Conservation (phyloP, 768 basidiomycete species). For the Xanthoconium purpureum region DNA sequence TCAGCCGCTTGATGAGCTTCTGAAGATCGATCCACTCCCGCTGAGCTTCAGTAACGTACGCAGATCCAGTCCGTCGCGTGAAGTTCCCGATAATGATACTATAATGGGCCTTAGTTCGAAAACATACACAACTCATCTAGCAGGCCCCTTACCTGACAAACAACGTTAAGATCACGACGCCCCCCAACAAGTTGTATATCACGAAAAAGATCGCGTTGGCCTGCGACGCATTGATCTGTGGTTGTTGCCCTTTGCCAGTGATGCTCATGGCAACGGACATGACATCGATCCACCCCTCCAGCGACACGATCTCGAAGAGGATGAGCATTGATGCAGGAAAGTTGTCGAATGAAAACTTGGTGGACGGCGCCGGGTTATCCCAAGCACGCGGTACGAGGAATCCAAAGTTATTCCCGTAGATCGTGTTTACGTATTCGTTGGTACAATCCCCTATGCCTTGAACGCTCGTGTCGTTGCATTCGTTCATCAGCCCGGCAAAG, state of each 20-base stretch:
- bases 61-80: conserved; percentile 79
- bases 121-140: background rate
- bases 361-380: conserved; percentile 80
- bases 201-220: conserved; percentile 89
- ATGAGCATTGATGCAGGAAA: conserved; percentile 84
- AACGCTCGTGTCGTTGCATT: conserved; percentile 68
- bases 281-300: conserved; percentile 97
- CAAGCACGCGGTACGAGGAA: conserved; percentile 85
- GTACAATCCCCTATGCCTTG: conserved; percentile 62
- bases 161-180: conserved; percentile 82
- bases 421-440: conserved; percentile 67
- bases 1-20: conserved; percentile 82
- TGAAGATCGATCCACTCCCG: conserved; percentile 93
- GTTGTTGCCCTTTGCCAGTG: conserved; percentile 65
- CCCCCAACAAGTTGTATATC: conserved; percentile 88
- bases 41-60: conserved; percentile 82
- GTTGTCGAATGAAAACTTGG: conserved; percentile 84
- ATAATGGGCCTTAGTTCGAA: conserved; percentile 15
- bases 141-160: conserved; percentile 71
- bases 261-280: conserved; percentile 80
- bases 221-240: conserved; percentile 67
- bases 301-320: conserved; percentile 92
- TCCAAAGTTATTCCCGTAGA: conserved; percentile 58
- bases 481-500: conserved; percentile 80
- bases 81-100: conserved; percentile 98